Evolutionary conservation across 2,329 filamentous ascomycete species (phyloP), one percentile per base, ranked within the genome.

Genomic region (Paraphoma chrysanthemicola): DNA sequence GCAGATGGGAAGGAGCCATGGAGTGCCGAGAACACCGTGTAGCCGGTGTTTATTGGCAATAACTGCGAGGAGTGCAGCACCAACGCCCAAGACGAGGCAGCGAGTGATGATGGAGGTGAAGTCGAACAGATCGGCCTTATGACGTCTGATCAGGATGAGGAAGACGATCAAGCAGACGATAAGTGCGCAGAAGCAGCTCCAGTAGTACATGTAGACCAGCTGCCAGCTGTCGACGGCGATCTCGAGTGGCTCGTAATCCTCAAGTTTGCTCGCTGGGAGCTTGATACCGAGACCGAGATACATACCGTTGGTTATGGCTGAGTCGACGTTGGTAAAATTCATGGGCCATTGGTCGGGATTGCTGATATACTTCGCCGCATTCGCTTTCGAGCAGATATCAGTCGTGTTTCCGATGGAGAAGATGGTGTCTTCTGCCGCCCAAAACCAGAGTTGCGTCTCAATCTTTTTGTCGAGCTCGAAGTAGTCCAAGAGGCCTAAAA

Each of bases 81-180:
- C 71, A 14, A 70, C 64, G 4, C 59, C 58, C 1, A 74, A 57
- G 1, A 70, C 65, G 9, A 70, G 48, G 30, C 69, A 55, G 17
- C 75, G 72, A 10, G 67, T 47, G 33, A 73, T 67, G 49, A 79
- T 63, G 18, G 74, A 74, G 14, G 75, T 71, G 54, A 69, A 75
- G 60, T 80, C 78, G 64, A 76, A 79, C 12, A 75, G 50, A 55
- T 80, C 77, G 53, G 70, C 68, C 45, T 73, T 75, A 62, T 77
- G 70, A n/a, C 69, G 64, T 7, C 76, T 71, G 59, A 79, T 78
- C 11, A 80, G 67, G 59, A 78, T 62, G 6, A 77, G 70, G 62
- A 79, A 79, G 41, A 71, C 44, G 49, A 79, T 72, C 16, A 73
- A 63, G 51, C 72, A 73, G n/a, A 71, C 43, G 11, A 78, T 64